Conservation (phyloP, 75 land plant genomes). For the Larix kaempferi region DNA sequence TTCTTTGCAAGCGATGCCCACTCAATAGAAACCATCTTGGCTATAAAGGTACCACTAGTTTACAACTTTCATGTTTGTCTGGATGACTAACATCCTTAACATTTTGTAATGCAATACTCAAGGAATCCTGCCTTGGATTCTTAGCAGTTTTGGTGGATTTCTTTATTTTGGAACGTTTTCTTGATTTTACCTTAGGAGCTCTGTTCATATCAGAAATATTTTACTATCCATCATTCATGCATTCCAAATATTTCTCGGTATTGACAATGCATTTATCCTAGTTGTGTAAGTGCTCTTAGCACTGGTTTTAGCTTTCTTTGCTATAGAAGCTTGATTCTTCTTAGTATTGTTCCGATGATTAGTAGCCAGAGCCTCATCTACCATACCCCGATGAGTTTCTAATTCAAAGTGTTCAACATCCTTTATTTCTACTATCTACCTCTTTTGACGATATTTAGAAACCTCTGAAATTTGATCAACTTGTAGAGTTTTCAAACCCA, state of each 20-base stretch:
- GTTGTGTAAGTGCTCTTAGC: not conserved
- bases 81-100: not conserved
- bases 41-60: constrained; percentile 1
- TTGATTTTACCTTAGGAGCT: not conserved
- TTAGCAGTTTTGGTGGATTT: not conserved
- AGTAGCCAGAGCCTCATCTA: not conserved
- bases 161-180: not conserved
- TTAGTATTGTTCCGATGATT: not conserved
- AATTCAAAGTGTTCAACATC: not conserved
- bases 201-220: constrained; percentile 16
- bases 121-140: not conserved
- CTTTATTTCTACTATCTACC: not conserved
- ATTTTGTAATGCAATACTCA: not conserved
- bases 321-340: not conserved
- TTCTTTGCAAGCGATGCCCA: constrained; percentile 67
- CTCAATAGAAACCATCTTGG: constrained; percentile 61
- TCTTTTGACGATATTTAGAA: not conserved
- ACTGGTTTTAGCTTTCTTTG: not conserved
- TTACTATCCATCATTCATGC: constrained; percentile 32
- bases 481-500: too few relatives aligned
- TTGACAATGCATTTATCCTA: not conserved
- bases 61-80: not conserved
- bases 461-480: not conserved
- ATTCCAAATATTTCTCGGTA: not conserved
- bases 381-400: not conserved